Conservation (phyloP, 2,329 filamentous ascomycete species). For the Alternaria novae-zelandiae region DNA sequence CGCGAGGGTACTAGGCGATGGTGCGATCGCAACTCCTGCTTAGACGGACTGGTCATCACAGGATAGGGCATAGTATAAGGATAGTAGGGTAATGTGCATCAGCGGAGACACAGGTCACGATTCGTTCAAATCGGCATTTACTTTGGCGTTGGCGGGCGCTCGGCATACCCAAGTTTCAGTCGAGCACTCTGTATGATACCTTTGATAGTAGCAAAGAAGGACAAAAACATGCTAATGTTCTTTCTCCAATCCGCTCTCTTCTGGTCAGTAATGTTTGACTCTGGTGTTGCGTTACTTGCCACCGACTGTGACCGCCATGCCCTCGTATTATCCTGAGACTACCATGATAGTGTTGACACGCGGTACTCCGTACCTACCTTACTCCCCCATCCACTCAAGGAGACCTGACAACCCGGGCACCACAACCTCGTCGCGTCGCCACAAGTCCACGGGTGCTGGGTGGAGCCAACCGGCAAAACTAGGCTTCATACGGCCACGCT, state of each 20-base stretch:
- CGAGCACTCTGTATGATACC: neutral
- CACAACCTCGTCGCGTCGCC: neutral
- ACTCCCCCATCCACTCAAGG: neutral
- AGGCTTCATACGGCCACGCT: neutral
- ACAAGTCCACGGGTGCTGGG: neutral
- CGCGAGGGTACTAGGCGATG: conserved; percentile 72
- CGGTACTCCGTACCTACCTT: neutral
- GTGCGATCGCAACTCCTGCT: conserved; percentile 23
- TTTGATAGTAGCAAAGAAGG: neutral
- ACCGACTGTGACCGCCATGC: neutral
- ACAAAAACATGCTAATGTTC: neutral
- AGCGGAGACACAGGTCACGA: neutral
- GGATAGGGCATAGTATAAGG: neutral
- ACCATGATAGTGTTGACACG: neutral
- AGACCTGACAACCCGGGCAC: neutral
- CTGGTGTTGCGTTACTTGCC: neutral
- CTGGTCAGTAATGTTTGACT: neutral
- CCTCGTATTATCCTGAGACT: neutral
- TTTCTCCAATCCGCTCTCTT: neutral
- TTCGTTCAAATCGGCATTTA: neutral
- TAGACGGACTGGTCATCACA: neutral
- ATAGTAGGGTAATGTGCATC: neutral
- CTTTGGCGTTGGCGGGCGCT: conserved; percentile 15
- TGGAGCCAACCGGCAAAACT: neutral
- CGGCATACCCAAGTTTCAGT: conserved; percentile 11